Percentiles rank a stretch among this genome's conserved stretches.
Evolutionary conservation across 1,139 yeast species (phyloP).

Genomic region (Debaryomyces sp.): DNA sequence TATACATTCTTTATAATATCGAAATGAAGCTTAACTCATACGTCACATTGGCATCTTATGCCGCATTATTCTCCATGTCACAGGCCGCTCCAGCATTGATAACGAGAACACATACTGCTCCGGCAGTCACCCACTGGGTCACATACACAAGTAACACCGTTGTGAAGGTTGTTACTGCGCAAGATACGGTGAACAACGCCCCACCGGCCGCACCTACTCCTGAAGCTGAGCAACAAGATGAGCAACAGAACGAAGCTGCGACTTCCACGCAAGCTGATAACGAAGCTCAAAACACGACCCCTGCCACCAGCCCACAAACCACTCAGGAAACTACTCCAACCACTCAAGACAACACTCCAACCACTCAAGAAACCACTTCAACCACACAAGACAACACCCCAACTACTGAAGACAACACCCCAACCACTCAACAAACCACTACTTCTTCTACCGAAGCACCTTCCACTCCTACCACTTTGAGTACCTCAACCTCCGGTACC

Average conservation of each 20-base stretch:
- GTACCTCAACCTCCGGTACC: constrained; percentile 25
- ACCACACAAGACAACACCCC: too few relatives aligned
- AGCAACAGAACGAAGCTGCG: background rate
- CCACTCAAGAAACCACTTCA: constrained; percentile 1
- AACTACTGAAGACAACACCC: background rate
- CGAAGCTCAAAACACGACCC: constrained; percentile 8
- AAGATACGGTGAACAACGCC: constrained; percentile 14
- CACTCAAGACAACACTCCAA: too few relatives aligned
- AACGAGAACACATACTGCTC: constrained; percentile 34
- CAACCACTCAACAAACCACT: constrained; percentile 11
- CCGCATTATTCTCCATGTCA: constrained; percentile 23
- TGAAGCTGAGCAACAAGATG: background rate
- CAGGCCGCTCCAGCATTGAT: constrained; percentile 32
- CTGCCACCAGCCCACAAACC: constrained; percentile 10
- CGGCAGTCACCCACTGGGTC: constrained; percentile 31
- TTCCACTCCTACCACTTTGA: constrained; percentile 22
- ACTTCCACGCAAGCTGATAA: constrained; percentile 3
- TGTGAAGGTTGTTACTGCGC: constrained; percentile 7
- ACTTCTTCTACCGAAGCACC: constrained; percentile 14
- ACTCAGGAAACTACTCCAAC: constrained; percentile 11
- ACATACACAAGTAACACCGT: constrained; percentile 22
- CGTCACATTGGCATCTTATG: constrained; percentile 15
- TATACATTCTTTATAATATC: constrained; percentile 10
- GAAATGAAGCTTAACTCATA: constrained; percentile 17
- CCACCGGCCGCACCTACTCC: constrained; percentile 16